phyloP scores from a whole-genome alignment of 2,329 filamentous ascomycete species.

The Albifimbria verrucaria region DNA sequence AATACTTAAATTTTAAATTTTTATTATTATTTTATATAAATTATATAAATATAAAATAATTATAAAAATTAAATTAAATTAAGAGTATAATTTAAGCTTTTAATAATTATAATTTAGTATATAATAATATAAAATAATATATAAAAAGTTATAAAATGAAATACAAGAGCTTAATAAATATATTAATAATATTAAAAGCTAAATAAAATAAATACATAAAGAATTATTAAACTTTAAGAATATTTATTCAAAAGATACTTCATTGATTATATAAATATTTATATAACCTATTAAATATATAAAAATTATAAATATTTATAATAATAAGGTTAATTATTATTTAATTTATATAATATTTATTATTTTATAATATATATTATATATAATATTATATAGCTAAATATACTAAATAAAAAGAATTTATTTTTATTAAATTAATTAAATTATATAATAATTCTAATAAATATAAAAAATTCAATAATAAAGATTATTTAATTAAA shows the following conservation, averaged over 20 bases:
- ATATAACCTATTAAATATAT: conserved; percentile 28
- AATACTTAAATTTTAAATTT: conserved; percentile 10
- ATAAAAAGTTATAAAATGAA: conserved; percentile 20
- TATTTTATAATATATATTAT: conserved; percentile 3
- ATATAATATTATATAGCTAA: conserved; percentile 1
- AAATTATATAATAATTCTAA: conserved; percentile 6
- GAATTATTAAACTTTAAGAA: conserved; percentile 23
- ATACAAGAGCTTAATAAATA: conserved; percentile 21
- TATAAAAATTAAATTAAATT: conserved; percentile 8
- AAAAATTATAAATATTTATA: conserved; percentile 12
- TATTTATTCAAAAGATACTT: conserved; percentile 16
- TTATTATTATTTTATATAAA: conserved; percentile 15
- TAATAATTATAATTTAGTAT: conserved; percentile 16
- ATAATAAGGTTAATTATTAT: conserved; percentile 20
- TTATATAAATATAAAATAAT: conserved; percentile 16
- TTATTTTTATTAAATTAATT: conserved; percentile 14
- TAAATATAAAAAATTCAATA: conserved; percentile 20
- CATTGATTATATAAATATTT: conserved; percentile 23
- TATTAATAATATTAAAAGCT: conserved; percentile 20
- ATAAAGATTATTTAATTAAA: conserved; percentile 14
- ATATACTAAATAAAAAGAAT: conserved; percentile 7
- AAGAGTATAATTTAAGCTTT: background rate
- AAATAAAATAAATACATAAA: conserved; percentile 24
- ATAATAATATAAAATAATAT: too few species aligned
- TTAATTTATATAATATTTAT: conserved; percentile 20